Base-by-base conservation (phyloP, 768 basidiomycete genomes). In the Suillus luteus region DNA sequence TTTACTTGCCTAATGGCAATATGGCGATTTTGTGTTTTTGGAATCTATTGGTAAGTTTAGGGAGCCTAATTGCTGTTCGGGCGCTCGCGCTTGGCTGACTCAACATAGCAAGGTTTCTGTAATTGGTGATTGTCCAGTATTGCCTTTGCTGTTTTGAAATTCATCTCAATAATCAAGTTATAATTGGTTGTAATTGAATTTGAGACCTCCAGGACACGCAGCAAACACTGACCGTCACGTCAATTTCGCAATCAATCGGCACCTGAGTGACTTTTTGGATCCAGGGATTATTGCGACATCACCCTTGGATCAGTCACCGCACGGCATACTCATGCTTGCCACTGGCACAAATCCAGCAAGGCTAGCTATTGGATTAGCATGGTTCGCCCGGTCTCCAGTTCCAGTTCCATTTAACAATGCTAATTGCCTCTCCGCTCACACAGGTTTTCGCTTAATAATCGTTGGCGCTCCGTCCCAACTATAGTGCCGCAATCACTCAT, bases 301-400 rank as follows among this genome's bases (percentile, higher is more conserved):
- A 68, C 48, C 62, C 66, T 75, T 63, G 2, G 61, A 75, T 75
- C 75, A 72, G 67, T 76, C 75, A 58, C 72, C 74, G 75, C 74
- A 72, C 75, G 73, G 73, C 67, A 67, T 71, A 69, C 60, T 70
- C 73, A 67, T 76, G 74, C 68, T 66, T 65, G 62, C 72, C 75
- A 75, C 74, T 65, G 62, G 70, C 75, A 75, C 75, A 72, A 72
- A 38, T 74, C 67, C 67, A 62, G 57, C 66, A 55, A 35, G 41
- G 64, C 68, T 70, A 37, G 74, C 73, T 31, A 27, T 58, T 58
- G 17, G 22, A 58, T 40, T 41, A 41, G 57, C 40, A 58, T 58
- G 40, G 33, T 58, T 40, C 55, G 38, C 6, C 17, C 24, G 37
- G 24, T 43, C 9, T 41, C 40, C 40, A 43, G 40, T 58, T 19